Base-by-base conservation (phyloP, 2,329 filamentous ascomycete species). In the Verticillium nubilum region DNA sequence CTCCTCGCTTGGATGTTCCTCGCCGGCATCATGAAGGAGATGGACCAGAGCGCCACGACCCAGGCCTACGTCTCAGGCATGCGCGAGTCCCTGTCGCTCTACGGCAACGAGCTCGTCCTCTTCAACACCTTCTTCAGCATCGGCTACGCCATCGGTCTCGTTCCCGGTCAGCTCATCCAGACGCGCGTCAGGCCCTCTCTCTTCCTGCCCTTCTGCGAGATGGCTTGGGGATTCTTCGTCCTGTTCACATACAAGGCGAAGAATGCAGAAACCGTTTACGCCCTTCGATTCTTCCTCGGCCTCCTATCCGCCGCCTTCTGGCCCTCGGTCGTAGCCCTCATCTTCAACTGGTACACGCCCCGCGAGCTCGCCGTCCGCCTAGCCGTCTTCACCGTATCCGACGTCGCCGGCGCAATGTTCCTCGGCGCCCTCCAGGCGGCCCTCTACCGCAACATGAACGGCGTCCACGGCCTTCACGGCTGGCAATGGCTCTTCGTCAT, bases 341-440 rank as follows among this genome's bases (percentile, higher is more conserved):
- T 82, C 5, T 76, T 76, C 25, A 76, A 79, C 58, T 82, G 78
- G 72, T 82, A 82, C 67, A 80, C 78, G 0, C 72, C 78, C 19
- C 74, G 75, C 62, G 72, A 74, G 64, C 63, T 76, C 47, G 65
- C 71, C 35, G 63, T 72, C 27, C 70, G 76, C 50, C 70, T 79
- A 28, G 75, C 76, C 57, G 74, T 78, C 60, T 75, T 79, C 60
- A 77, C 76, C 47, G 71, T 76, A 4, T 74, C 73, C 2, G 76
- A 76, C 55, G 75, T 78, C 4, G 71, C 78, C 1, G 76, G 78
- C 2, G 73, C 70, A 31, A 76, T 77, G 66, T 80, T 80, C 55
- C 68, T 76, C 2, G 77, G 78, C 2, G 70, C 78, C 4, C 71
- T 80, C 6, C 77, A 78, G 17, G 74, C 74, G 1, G 76, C 73